Evolutionary conservation across 441 rosid species (phyloP).

Genomic region (Pelargonium citronellum): DNA sequence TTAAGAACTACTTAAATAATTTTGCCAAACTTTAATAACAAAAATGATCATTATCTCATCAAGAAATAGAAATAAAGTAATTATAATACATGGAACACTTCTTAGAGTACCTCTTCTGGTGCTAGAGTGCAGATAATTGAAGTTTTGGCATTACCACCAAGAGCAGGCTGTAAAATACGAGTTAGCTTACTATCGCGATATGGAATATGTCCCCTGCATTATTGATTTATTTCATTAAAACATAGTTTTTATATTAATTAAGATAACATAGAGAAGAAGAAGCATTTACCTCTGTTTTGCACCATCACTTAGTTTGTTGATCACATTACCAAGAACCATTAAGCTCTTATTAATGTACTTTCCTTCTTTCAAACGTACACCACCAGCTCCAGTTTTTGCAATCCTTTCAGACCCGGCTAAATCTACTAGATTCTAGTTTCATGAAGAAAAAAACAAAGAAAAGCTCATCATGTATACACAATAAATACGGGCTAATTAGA

Average conservation of each 20-base stretch:
- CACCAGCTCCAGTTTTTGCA: slow-evolving; percentile 86
- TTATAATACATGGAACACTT: no score
- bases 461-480: slow-evolving; percentile 14
- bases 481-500: not conserved
- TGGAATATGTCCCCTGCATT: slow-evolving; percentile 78
- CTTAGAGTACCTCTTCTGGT: slow-evolving; percentile 68
- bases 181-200: slow-evolving; percentile 96
- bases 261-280: slow-evolving; percentile 13
- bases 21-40: no score
- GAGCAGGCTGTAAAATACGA: slow-evolving; percentile 92
- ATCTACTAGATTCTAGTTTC: slow-evolving; percentile 75
- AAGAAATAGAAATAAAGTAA: no score
- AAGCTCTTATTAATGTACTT: slow-evolving; percentile 90
- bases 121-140: slow-evolving; percentile 89
- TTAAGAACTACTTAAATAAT: no score
- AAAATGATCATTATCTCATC: no score
- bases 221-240: slow-evolving; percentile 14
- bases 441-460: slow-evolving; percentile 8
- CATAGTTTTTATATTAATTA: not conserved
- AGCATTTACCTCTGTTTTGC: slow-evolving; percentile 60
- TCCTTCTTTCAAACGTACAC: slow-evolving; percentile 83
- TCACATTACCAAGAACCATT: slow-evolving; percentile 92
- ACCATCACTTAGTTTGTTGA: slow-evolving; percentile 79
- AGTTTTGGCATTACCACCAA: slow-evolving; percentile 94
- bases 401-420: slow-evolving; percentile 88